Conservation (phyloP, 225 moss, liverwort and hornwort species). For the Marchantia polymorpha region DNA sequence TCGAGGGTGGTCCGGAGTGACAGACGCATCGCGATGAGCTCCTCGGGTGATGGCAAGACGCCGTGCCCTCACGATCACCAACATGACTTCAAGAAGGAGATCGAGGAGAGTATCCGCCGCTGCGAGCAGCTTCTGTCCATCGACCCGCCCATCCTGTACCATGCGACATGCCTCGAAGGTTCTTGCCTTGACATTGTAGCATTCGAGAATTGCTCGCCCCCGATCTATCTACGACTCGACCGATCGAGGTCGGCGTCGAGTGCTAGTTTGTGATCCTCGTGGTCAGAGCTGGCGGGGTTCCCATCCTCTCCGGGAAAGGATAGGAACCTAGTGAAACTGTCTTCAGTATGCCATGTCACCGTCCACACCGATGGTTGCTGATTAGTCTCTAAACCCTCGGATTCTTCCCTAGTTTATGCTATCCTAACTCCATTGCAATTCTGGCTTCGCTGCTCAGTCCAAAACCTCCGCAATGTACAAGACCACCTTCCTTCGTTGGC, state of each 20-base stretch:
- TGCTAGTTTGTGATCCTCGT: background rate
- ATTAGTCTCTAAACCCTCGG: background rate
- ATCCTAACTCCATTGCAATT: too few relatives aligned
- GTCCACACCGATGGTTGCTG: background rate
- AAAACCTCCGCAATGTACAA: background rate
- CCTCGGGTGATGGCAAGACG: constrained; percentile 13
- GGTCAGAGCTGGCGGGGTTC: background rate
- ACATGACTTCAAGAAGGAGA: constrained; percentile 53
- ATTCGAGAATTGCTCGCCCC: background rate
- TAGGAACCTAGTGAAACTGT: background rate
- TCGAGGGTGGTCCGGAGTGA: background rate
- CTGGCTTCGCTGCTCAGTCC: background rate
- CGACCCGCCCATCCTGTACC: constrained; percentile 41
- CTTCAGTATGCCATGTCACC: background rate
- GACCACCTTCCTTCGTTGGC: background rate
- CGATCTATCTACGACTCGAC: background rate
- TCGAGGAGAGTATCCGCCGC: constrained; percentile 75
- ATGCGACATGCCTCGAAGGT: constrained; percentile 23
- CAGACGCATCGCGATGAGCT: constrained; percentile 13
- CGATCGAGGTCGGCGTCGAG: too few relatives aligned
- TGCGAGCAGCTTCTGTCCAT: constrained; percentile 61
- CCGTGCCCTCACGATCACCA: constrained; percentile 43
- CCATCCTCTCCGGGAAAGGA: too few relatives aligned
- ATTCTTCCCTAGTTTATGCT: background rate
- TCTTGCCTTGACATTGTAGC: background rate